Base-by-base conservation (phyloP, 257 asterid species). In the Ilex aquifolium region DNA sequence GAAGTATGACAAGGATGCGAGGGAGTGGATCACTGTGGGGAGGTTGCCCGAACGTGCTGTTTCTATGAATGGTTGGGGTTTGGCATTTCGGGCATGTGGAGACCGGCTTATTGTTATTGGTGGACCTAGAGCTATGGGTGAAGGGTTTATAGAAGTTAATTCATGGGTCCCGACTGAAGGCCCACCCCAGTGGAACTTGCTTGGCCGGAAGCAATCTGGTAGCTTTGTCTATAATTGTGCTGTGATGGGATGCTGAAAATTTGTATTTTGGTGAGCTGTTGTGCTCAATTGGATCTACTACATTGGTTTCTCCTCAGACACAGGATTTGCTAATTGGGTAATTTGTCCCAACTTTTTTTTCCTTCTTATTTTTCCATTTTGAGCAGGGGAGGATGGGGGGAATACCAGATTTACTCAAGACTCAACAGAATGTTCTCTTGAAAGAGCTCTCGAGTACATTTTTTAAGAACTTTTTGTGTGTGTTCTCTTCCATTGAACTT, bases 151-250 rank as follows among this genome's bases (percentile, higher is more conserved):
- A 44, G 86, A 77, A 62, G 86, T 80, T 31, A 77, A 80, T 61
- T 80, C 83, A 31, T 80, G 86, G 86, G 67, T 63, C 31, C 83
- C 86, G 0, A 69, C 79, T 44, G 86, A 80, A 62, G 83, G 81
- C 15, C 81, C 86, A 14, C 81, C 81, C 13, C 69, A 72, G n/a
- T 80, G 86, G 86, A 79, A 75, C 49, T 68, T 90, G 77, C 96
- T 93, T 7, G 99, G 95, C n/a, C 76, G 79, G n/a, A 93, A 90
- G 69, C 76, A 76, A 31, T 85, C 94, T 0, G 86, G 88, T 31
- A 87, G 84, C 71, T 93, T 93, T 84, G 99, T 93, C 42, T 93
- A 90, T 80, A 93, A 93, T 65, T 93, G 97, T 73, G 95, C 99
- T 32, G 99, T 90, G 74, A 93, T 93, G 99, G 96, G 99, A 57